Percentiles rank a stretch among this genome's conserved stretches.
phyloP scores from a whole-genome alignment of 2,329 filamentous ascomycete species.

The Coleophoma crateriformis region DNA sequence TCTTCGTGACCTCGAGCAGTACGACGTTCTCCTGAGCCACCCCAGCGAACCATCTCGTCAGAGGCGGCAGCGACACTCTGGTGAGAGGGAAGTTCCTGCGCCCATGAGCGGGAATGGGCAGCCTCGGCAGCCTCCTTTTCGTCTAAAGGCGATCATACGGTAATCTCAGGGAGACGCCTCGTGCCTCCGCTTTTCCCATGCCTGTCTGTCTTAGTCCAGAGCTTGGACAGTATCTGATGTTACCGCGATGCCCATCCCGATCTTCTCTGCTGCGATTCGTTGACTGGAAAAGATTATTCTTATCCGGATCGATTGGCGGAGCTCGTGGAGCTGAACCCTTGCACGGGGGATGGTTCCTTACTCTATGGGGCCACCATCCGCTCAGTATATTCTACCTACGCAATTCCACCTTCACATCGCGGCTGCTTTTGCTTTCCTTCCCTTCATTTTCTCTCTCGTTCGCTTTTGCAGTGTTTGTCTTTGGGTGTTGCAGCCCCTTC shows the following conservation, averaged over 20 bases:
- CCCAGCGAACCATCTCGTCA: no score
- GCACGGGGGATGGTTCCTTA: background rate
- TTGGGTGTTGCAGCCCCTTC: background rate
- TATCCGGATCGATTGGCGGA: background rate
- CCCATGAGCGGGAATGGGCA: background rate
- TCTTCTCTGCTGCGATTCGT: background rate
- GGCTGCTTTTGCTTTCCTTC: background rate
- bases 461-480: background rate
- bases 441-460: background rate
- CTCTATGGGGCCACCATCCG: background rate
- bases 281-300: background rate
- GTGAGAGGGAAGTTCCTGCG: background rate
- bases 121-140: background rate
- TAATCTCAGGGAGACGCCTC: background rate
- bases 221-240: background rate
- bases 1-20: no score
- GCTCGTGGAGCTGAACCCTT: background rate
- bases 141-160: background rate
- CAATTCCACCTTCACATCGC: background rate
- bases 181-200: background rate
- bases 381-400: background rate
- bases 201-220: background rate
- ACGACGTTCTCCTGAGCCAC: no score
- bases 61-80: background rate
- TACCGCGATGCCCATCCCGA: background rate